Evolutionary conservation across 2,329 filamentous ascomycete genomes (phyloP).

Genomic region (Cladosporium velox): DNA sequence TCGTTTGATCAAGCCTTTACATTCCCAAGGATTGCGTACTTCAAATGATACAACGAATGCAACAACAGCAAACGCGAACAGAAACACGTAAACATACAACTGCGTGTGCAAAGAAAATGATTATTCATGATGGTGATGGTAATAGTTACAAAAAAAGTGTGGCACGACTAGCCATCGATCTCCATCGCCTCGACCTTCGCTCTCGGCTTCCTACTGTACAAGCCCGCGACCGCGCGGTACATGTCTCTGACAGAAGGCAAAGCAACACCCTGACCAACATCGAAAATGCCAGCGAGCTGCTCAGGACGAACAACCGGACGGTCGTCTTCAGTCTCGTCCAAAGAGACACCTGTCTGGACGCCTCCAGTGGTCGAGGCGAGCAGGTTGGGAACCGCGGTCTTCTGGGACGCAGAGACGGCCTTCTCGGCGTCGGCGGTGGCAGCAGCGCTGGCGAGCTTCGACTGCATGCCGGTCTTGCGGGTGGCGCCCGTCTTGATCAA

Average conservation of each 20-base stretch:
- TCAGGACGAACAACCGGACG: slow-evolving; percentile 67
- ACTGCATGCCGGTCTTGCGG: slow-evolving; percentile 14
- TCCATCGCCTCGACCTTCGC: slow-evolving; percentile 19
- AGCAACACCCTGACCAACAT: slow-evolving; percentile 67
- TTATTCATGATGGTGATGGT: slow-evolving; percentile 20
- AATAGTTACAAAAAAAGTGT: slow-evolving; percentile 6
- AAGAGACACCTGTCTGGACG: slow-evolving; percentile 30
- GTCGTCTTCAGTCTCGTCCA: slow-evolving; percentile 47
- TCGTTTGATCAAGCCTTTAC: not conserved
- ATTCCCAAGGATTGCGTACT: not conserved
- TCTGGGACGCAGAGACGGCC: slow-evolving; percentile 31
- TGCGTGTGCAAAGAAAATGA: slow-evolving; percentile 5
- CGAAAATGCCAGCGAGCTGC: slow-evolving; percentile 69
- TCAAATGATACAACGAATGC: not conserved
- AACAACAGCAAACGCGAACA: not conserved
- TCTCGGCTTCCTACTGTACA: slow-evolving; percentile 61
- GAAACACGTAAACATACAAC: not conserved
- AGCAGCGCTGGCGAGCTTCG: slow-evolving; percentile 18
- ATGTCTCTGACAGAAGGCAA: slow-evolving; percentile 72
- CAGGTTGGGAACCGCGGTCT: slow-evolving; percentile 33
- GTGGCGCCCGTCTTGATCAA: slow-evolving; percentile 29
- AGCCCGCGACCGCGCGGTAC: slow-evolving; percentile 69
- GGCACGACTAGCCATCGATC: slow-evolving; percentile 11
- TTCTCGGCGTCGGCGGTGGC: slow-evolving; percentile 14
- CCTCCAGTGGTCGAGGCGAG: slow-evolving; percentile 19